phyloP scores from a whole-genome alignment of 805 yeast species.

The Diddensiella santjacobensis region DNA sequence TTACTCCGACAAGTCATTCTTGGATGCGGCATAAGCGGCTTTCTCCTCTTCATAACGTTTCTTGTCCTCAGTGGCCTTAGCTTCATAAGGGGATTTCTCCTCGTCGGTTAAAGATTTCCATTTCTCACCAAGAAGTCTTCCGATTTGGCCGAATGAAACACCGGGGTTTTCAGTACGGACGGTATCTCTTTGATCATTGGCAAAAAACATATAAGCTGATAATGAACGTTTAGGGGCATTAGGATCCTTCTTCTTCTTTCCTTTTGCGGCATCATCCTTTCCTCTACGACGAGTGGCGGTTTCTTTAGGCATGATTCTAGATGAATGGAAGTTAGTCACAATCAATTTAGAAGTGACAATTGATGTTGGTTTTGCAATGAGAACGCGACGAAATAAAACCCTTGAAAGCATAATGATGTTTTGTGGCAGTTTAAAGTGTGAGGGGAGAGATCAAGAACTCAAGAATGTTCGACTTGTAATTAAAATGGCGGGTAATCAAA shows the following conservation, averaged over 20 bases:
- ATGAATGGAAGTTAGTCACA: slow-evolving; percentile 16
- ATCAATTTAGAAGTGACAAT: background rate
- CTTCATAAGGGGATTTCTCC: slow-evolving; percentile 86
- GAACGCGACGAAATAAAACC: background rate
- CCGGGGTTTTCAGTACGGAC: slow-evolving; percentile 97
- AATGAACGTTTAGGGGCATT: slow-evolving; percentile 98
- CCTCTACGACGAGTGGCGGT: slow-evolving; percentile 22
- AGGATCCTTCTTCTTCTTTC: slow-evolving; percentile 40
- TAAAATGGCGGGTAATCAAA: slow-evolving; percentile 1
- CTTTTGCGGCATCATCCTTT: slow-evolving; percentile 18
- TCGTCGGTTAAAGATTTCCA: slow-evolving; percentile 89
- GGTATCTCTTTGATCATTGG: slow-evolving; percentile 93
- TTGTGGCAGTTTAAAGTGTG: background rate
- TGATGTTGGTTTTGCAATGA: slow-evolving; percentile 3
- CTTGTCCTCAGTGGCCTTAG: slow-evolving; percentile 92
- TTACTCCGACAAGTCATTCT: slow-evolving; percentile 30
- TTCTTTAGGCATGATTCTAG: slow-evolving; percentile 28
- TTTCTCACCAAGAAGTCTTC: slow-evolving; percentile 89
- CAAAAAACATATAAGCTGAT: slow-evolving; percentile 98
- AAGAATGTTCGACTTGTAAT: background rate
- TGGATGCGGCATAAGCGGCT: slow-evolving; percentile 57
- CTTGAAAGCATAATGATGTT: background rate
- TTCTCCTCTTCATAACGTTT: slow-evolving; percentile 96
- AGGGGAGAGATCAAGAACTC: background rate
- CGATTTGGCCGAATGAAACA: slow-evolving; percentile 88